Evolutionary conservation across 1,139 yeast genomes (phyloP).

Genomic region (Protomyces inouyei): DNA sequence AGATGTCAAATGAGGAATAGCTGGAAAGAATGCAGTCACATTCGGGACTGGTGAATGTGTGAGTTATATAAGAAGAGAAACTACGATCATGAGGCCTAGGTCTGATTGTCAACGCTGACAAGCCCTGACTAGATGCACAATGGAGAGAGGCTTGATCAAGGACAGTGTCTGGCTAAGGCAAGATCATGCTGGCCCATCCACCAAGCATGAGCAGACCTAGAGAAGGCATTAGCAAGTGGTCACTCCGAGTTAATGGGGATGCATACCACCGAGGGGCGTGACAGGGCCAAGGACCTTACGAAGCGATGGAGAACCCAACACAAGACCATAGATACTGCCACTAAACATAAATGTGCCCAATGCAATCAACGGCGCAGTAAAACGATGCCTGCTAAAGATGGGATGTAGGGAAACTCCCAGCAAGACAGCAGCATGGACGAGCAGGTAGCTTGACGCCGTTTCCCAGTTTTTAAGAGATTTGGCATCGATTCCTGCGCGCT

Average conservation of each 20-base stretch:
- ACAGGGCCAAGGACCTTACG: conserved; percentile 26
- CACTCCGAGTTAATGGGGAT: no score
- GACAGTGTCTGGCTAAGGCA: background rate
- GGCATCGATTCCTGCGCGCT: background rate
- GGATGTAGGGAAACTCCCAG: conserved; percentile 27
- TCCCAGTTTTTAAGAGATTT: conserved; percentile 15
- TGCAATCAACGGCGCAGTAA: conserved; percentile 11
- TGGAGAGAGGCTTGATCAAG: no score
- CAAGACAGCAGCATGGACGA: conserved; percentile 22
- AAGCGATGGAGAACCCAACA: conserved; percentile 2
- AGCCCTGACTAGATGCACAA: no score
- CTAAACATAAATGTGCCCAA: conserved; percentile 26
- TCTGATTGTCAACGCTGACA: no score
- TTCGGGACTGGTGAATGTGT: background rate
- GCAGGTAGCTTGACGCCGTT: conserved; percentile 17
- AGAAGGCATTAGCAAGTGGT: background rate
- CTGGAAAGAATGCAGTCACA: background rate
- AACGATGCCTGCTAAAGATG: background rate
- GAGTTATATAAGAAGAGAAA: no score
- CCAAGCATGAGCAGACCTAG: background rate
- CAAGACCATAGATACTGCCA: conserved; percentile 28
- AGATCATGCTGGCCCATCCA: background rate
- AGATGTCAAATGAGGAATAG: background rate
- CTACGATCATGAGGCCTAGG: no score
- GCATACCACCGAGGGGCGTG: conserved; percentile 27